Evolutionary conservation across 129 eudicot genomes (phyloP), one percentile per base, ranked within the genome.

Genomic region (Mikania micrantha): DNA sequence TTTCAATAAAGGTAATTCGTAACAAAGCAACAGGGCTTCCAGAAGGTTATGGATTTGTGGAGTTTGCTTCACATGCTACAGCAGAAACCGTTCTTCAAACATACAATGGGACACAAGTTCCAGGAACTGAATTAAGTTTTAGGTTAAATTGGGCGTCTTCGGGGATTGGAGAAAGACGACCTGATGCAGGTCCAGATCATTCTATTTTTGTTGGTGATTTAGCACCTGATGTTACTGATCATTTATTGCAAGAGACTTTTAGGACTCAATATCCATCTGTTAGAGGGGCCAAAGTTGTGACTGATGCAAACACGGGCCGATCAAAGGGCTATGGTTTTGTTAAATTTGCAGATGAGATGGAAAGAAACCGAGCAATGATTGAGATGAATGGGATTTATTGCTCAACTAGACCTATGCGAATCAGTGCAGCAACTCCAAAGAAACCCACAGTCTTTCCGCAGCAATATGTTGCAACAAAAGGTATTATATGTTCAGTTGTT

Each of bases 131-230:
- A 57, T 73, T 86, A 72, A 87, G 85, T 17, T 94, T 94, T 74
- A 73, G 99, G 81, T 71, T 94, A 68, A 94, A 94, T 35, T 94
- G 99, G 99, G 99, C 99, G 19, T 94, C 99, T 15, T 94, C 90
- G 28, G 99, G 99, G 45, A 81, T 90, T 12, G 99, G 96, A 48
- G 99, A 93, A 67, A 72, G 84, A 42, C 91, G 97, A 0, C 75
- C 76, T 9, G 96, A 86, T 75, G 82, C 84, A 3, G 99, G 96
- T 4, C 99, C 95, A 0, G 99, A 94, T 29, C 97, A 89, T 73
- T 94, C 99, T 54, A 94, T 94, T 42, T 94, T 94, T 77, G 99
- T 94, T 0, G 99, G 99, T 34, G 99, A 94, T 75, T 81, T 94
- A 63, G 96, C 99, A 12, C 99, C 97, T 8, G 99, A 94, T 71